These are phyloP conservation scores for Purshia tridentata DNA, from an alignment of 306 rosid species.

Conservation along the genomic window DNA sequence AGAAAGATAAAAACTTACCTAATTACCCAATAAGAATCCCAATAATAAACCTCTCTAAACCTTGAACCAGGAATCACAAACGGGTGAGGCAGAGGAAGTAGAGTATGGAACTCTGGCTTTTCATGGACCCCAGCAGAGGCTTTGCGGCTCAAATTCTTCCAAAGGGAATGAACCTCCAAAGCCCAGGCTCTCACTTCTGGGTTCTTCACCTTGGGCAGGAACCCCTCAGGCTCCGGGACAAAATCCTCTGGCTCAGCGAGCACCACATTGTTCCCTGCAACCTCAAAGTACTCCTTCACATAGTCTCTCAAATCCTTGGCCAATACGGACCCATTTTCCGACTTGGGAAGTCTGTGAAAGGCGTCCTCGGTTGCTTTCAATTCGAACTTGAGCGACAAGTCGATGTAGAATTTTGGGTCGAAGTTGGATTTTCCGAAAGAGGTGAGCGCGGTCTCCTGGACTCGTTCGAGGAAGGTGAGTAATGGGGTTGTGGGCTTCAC, in stretches of 20 bases:
- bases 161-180: conserved; percentile 60
- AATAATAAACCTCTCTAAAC: conserved; percentile 82
- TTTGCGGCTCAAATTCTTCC: conserved; percentile 73
- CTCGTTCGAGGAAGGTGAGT: conserved; percentile 52
- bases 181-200: conserved; percentile 72
- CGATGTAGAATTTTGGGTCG: conserved; percentile 77
- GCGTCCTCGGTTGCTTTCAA: conserved; percentile 44
- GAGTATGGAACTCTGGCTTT: conserved; percentile 58
- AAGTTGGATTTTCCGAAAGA: conserved; percentile 43
- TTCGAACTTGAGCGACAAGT: conserved; percentile 53
- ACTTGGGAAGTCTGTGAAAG: conserved; percentile 41
- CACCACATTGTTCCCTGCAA: conserved; percentile 72
- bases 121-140: conserved; percentile 35
- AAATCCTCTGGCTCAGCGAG: conserved; percentile 57
- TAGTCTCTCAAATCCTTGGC: conserved; percentile 39
- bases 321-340: conserved; percentile 34
- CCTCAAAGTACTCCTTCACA: conserved; percentile 36
- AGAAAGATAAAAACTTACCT: conserved; percentile 39
- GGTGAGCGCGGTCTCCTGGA: conserved; percentile 53
- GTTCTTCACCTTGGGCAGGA: conserved; percentile 64
- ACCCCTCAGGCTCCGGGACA: conserved; percentile 51
- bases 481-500: conserved; percentile 49
- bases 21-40: conserved; percentile 95
- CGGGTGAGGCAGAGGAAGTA: conserved; percentile 59
- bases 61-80: conserved; percentile 73